Evolutionary conservation across 768 basidiomycete genomes (phyloP), one percentile per base, ranked within the genome.

Genomic region (Kwoniella sp.): DNA sequence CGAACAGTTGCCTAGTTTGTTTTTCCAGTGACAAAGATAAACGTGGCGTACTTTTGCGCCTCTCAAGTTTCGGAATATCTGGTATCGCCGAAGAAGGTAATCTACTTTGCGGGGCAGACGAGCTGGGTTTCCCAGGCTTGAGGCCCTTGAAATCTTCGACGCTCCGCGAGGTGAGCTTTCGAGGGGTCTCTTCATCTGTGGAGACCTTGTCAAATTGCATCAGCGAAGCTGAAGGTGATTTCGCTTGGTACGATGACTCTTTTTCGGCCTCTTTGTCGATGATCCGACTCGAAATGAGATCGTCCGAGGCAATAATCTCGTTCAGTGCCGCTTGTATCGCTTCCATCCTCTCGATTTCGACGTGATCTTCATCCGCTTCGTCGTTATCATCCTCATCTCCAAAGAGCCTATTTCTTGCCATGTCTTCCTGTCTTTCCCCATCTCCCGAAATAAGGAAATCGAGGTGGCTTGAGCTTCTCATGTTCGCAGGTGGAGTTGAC

Each of bases 321-420:
- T 91, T 93, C 66, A 99, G 82, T 3, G 96, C 96, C 8, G 93
- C 93, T 72, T 93, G 92, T 21, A 98, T 96, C 2, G 95, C 94
- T 71, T 93, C 92, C 87, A 98, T 96, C 40, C 92, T 84, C 69
- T 89, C 85, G 55, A 89, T 86, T 78, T 95, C 82, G 19, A 81
- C 89, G 51, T 86, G 87, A 52, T 87, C 84, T 51, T 88, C 82
- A 8, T 73, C 73, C 40, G 56, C 67, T 30, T 65, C 60, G 17
- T 63, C 63, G 2, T 25, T 59, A 2, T 68, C 76, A 63, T 91
- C 89, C 65, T 89, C 88, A 70, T 91, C 89, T 68, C 88, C 86
- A 66, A 94, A 93, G 22, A 94, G 82, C 8, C 90, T 90, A 0
- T 88, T 53, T 36, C 54, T 49, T 13, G 61, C 63, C 19, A 44